Base-by-base conservation (phyloP, 2,329 filamentous ascomycete genomes). In the Coniochaeta sp. region DNA sequence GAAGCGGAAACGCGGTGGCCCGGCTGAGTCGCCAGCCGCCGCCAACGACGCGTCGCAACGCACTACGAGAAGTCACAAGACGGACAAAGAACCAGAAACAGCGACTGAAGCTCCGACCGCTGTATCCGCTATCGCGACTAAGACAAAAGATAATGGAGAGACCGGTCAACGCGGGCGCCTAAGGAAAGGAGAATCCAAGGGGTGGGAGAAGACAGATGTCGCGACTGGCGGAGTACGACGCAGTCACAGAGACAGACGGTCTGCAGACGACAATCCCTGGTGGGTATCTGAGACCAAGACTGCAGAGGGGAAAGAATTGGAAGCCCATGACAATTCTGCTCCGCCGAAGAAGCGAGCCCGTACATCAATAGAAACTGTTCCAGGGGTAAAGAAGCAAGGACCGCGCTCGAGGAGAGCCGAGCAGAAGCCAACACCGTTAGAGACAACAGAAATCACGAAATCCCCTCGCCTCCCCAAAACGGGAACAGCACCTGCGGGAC, bases 1-100 rank as follows among this genome's bases (percentile, higher is more conserved):
- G 19, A 74, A 74, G 63, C 67, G 70, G 44, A 73, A 72, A 65
- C 74, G 74, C 64, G 73, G 72, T 59, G 72, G 69, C 22, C 64
- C 65, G 10, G 58, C 65, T 2, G 65, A 58, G 63, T 64, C 70
- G 66, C 66, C 66, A 7, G 63, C 62, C 22, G 52, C 40, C 17
- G 54, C 59, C 3, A 60, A 61, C 22, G 65, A 58, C 69, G 68
- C 66, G 66, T 66, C 68, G 17, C 52, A 32, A 24, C 63, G 58
- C 58, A 59, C 40, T 28, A 17, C 60, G 22, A 42, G 16, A 34
- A 47, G 30, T 14, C 36, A 26, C 42, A 28, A 19, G 55, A 36
- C 28, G 28, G 47, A 3, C 32, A 54, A 34, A 40, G 36, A 14
- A 50, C 55, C 30, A 8, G 16, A n/a, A 5, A 34, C 17, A 10